Evolutionary conservation across 148 eudicot genomes (phyloP), one percentile per base, ranked within the genome.

Genomic region (Diospyros lotus): DNA sequence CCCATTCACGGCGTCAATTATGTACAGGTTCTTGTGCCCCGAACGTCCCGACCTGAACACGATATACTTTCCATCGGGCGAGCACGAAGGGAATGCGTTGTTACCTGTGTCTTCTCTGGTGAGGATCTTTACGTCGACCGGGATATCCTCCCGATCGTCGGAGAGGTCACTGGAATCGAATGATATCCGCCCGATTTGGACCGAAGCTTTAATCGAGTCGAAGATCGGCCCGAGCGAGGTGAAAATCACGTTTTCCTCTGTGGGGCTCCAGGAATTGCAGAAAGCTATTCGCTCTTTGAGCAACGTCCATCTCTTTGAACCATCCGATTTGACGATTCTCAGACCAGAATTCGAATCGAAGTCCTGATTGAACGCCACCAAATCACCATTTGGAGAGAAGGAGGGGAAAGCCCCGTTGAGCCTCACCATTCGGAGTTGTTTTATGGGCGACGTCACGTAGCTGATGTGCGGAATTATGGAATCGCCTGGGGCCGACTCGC

Each of bases 11-110:
- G 96, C 87, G 68, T 93, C 98, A 5, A 87, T 63, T 60, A 89
- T 78, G 84, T 88, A 91, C 52, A 94, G 78, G 64, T 94, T 94
- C 79, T 94, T 94, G 69, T 88, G 77, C 0, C 97, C 98, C 0
- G 93, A 77, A 8, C 98, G 89, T 8, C 98, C 93, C 2, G 98
- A 94, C 3, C 98, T 80, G 75, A 94, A 89, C 4, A 94, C 94
- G 1, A 94, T 38, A 2, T 17, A 79, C 55, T 85, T 91, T 1
- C 97, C 98, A 54, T 94, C 95, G 10, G 98, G 97, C 0, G 98
- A 94, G 85, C 88, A 86, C 5, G 98, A 85, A 1, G 98, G 90
- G 66, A 94, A 94, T 0, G 84, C 97, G 69, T 94, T 94, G 45
- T 94, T 94, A 7, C 94, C 93, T 2, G 93, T 86, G 1, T 75